Conservation (phyloP, 192 early-diverging fungal genomes). For the Coemansia sp. region DNA sequence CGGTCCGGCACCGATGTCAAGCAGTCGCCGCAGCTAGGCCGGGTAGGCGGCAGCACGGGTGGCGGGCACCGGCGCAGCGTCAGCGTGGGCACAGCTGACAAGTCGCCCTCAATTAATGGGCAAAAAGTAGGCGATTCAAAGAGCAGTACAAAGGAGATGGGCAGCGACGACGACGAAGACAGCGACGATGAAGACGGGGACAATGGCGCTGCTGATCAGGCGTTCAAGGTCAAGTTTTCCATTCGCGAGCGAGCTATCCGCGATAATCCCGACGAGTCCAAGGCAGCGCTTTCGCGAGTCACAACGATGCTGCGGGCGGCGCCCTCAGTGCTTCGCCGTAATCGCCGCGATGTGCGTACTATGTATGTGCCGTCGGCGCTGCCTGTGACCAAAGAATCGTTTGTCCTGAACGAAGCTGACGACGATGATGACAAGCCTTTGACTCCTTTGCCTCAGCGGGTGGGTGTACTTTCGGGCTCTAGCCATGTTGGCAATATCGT, state of each 20-base stretch:
- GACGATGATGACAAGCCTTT: conserved; percentile 4
- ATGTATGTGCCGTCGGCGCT: conserved; percentile 38
- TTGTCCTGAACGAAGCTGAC: neutral
- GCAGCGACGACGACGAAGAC: conserved; percentile 4
- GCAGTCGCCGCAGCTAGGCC: conserved; percentile 15
- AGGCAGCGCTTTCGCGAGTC: conserved; percentile 45
- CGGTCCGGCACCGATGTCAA: neutral
- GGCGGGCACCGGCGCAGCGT: conserved; percentile 33
- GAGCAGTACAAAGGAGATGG: neutral
- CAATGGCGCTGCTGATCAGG: conserved; percentile 14
- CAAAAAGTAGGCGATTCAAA: conserved; percentile 1
- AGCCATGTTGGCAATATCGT: neutral
- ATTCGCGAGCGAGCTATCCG: conserved; percentile 50
- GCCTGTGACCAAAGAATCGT: conserved; percentile 2
- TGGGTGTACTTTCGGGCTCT: neutral
- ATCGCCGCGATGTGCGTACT: conserved; percentile 53
- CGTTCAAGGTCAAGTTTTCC: conserved; percentile 55
- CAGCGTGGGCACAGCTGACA: conserved; percentile 18
- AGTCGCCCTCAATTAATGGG: conserved; percentile 7
- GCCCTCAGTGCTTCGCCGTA: conserved; percentile 27
- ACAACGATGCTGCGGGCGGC: conserved; percentile 47
- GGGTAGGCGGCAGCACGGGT: neutral
- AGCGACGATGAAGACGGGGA: conserved; percentile 12
- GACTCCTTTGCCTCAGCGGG: conserved; percentile 3
- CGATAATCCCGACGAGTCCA: conserved; percentile 56